Base-by-base conservation (phyloP, 2,329 filamentous ascomycete species). In the Cercospora janseana region DNA sequence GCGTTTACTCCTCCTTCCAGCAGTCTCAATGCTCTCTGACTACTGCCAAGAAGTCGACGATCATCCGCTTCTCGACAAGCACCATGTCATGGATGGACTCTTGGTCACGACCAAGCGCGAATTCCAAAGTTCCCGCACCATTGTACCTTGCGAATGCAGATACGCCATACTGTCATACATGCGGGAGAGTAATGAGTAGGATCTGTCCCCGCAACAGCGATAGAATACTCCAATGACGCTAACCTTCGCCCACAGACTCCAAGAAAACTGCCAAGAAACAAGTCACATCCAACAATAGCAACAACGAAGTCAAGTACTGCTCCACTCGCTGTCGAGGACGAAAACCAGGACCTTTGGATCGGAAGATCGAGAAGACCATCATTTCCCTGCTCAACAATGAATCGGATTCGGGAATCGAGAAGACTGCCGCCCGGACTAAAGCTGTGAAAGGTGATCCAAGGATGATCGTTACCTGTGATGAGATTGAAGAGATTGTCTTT, bases 81-180 rank as follows among this genome's bases (percentile, higher is more conserved):
- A 71, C 31, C 70, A 75, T 75, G 73, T 71, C 68, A 23, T 75
- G 73, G 73, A 76, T 75, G 73, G 73, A 75, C 62, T 72, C 70
- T 3, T 76, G 61, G 56, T 56, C 52, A 3, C 50, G 56, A 34
- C 56, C 58, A 27, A 57, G 52, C 6, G 56, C 56, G 41, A 60
- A 60, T 26, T 55, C 52, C 21, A 60, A 57, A 46, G 54, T 59
- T 4, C 58, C 58, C 13, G 56, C 58, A 13, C 58, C 58, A n/a
- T 49, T 76, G 41, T 83, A 83, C 58, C 69, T 82, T 20, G 69
- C 69, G 1, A 62, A 71, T 2, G 76, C 78, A 40, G 63, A 69
- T 20, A 75, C 75, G 0, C 74, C 75, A 1, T 82, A 82, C 62
- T 82, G 79, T 57, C 74, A 75, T 53, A 75, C 75, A 9, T 83